Percentiles rank a stretch among this genome's conserved stretches.
These are phyloP conservation scores for Mortierella sp. DNA, from an alignment of 371 early-diverging fungal species.

Conservation along the genomic window DNA sequence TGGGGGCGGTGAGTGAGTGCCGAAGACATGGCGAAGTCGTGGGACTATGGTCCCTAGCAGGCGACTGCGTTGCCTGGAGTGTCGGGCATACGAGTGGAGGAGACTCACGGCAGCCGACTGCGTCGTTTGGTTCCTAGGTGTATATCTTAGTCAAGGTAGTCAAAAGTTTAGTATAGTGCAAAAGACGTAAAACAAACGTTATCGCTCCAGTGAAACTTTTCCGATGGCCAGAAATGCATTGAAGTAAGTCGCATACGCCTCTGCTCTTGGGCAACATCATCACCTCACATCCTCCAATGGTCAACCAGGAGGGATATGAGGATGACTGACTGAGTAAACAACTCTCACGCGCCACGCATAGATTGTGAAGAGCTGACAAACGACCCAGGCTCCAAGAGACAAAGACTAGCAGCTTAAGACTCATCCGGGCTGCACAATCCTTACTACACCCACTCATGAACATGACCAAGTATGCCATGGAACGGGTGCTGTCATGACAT, in stretches of 20 bases:
- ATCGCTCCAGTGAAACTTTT: constrained; percentile 12
- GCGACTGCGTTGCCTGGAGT: neutral
- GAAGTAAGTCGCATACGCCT: constrained; percentile 42
- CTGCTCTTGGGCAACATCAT: constrained; percentile 48
- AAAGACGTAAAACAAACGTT: constrained; percentile 7
- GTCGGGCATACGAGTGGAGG: neutral
- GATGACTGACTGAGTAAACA: constrained; percentile 39
- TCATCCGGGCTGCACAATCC: constrained; percentile 45
- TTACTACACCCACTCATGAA: constrained; percentile 43
- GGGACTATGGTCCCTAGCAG: constrained; percentile 6
- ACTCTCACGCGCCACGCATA: constrained; percentile 48
- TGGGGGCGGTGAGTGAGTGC: neutral
- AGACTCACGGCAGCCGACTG: neutral
- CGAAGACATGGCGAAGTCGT: constrained; percentile 3
- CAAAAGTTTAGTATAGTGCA: neutral
- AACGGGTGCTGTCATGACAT: constrained; percentile 41
- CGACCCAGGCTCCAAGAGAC: constrained; percentile 38
- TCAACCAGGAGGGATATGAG: constrained; percentile 42
- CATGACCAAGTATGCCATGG: constrained; percentile 46
- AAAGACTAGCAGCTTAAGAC: constrained; percentile 53
- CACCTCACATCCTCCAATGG: constrained; percentile 33
- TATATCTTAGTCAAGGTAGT: neutral
- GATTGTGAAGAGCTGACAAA: constrained; percentile 44
- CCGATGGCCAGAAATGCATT: constrained; percentile 37
- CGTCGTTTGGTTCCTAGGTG: neutral